These are phyloP conservation scores for Apiotrichum gamsii DNA, from an alignment of 1,284 basidiomycete genomes.

Conservation along the genomic window DNA sequence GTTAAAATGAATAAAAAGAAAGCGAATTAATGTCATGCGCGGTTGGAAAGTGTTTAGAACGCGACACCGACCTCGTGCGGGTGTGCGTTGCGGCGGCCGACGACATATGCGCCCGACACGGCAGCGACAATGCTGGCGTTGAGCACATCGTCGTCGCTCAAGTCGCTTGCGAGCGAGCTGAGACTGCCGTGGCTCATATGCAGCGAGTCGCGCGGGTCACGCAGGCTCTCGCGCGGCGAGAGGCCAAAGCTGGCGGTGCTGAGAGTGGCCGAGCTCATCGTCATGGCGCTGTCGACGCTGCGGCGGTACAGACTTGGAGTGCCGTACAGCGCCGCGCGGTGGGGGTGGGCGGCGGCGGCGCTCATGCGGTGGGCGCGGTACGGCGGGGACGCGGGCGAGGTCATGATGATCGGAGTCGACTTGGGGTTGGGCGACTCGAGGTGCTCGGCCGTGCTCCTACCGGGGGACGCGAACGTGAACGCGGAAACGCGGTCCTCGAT, in stretches of 20 bases:
- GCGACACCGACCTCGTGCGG: slow-evolving; percentile 16
- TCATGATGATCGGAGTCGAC: neutral
- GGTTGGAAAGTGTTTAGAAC: no score
- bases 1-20: no score
- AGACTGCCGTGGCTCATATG: slow-evolving; percentile 1
- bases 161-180: slow-evolving; percentile 8
- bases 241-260: no score
- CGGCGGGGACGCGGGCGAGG: neutral
- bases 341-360: slow-evolving; percentile 32
- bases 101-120: slow-evolving; percentile 12
- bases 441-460: neutral
- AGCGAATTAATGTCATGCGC: no score
- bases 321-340: slow-evolving; percentile 38
- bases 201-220: neutral
- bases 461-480: neutral
- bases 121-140: slow-evolving; percentile 37
- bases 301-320: slow-evolving; percentile 11
- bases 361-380: slow-evolving; percentile 15
- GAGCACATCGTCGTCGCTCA: slow-evolving; percentile 38
- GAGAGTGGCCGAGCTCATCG: neutral
- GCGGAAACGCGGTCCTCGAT: no score
- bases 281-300: slow-evolving; percentile 1
- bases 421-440: neutral
- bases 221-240: no score
- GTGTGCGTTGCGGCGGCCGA: slow-evolving; percentile 9